Conservation (phyloP, 2,329 filamentous ascomycete species). For the Westerdykella aurantiaca region DNA sequence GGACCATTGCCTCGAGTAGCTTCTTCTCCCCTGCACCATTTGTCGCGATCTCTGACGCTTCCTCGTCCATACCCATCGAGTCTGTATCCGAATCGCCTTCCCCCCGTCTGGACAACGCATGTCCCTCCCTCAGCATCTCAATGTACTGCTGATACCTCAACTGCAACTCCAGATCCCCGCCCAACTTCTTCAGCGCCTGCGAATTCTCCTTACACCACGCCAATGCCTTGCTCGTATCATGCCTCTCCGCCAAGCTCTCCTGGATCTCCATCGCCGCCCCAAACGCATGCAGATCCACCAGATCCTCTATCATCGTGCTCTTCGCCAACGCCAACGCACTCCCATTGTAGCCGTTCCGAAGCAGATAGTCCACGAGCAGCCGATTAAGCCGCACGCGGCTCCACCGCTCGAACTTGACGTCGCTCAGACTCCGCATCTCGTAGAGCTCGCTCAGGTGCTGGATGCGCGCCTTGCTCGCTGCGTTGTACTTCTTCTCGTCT, state of each 20-base stretch:
- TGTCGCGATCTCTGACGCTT: constrained; percentile 9
- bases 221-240: constrained; percentile 71
- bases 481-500: constrained; percentile 73
- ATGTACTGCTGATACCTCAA: constrained; percentile 92
- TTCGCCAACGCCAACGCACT: constrained; percentile 69
- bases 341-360: constrained; percentile 74
- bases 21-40: constrained; percentile 42
- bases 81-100: constrained; percentile 16
- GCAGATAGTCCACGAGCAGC: constrained; percentile 84
- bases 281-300: constrained; percentile 88
- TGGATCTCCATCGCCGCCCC: constrained; percentile 74
- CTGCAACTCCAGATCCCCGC: constrained; percentile 87
- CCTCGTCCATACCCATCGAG: constrained; percentile 16
- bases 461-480: constrained; percentile 69
- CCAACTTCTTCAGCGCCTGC: constrained; percentile 81
- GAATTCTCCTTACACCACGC: constrained; percentile 93
- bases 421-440: constrained; percentile 71
- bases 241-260: constrained; percentile 58
- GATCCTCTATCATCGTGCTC: constrained; percentile 68
- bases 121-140: constrained; percentile 67
- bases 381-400: constrained; percentile 74
- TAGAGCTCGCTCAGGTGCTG: constrained; percentile 77
- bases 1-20: constrained; percentile 68
- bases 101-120: constrained; percentile 15
- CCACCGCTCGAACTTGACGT: constrained; percentile 93